Evolutionary conservation across 352 stramenopile genomes (phyloP), one percentile per base, ranked within the genome.

Genomic region (Pythium periplocum): DNA sequence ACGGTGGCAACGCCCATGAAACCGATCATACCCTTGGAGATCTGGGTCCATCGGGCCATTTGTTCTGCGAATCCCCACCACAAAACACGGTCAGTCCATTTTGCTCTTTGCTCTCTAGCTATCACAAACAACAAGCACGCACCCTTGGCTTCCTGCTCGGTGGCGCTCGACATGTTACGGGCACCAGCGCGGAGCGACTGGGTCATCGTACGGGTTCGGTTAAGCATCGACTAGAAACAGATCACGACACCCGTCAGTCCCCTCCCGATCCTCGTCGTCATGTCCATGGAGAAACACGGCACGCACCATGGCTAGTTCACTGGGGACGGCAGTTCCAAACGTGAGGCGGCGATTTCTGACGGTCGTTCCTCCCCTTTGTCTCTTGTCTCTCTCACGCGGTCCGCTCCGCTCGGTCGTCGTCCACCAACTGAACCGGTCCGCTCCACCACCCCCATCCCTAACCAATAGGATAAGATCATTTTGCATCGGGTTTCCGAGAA

Each of bases 21-120:
- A 17, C 56, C 79, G 42, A 94, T 88, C 78, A 90, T 90, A 53
- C 66, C 81, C 76, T 90, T 87, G 17, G 84, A 94, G 66, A 94
- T 92, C 45, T 82, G 75, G 44, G 56, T 91, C 84, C 84, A 94
- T 66, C 76, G 78, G 59, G 73, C 58, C 84, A 94, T 92, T 73
- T 94, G 84, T 46, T 88, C 78, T 85, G 62, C 35, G 37, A 11
- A 41, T 7, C 35, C n/a, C 31, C 44, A 48, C 10, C n/a, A 26
- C 17, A 26, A 26, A 26, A 26, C 17, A 26, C 17, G 17, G 17
- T 26, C 17, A 26, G 17, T 26, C 17, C 17, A 26, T 26, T 26
- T 26, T 26, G 17, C 17, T 26, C 17, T 26, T 26, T 26, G 17
- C 17, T 26, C 17, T 26, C 17, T 26, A 26, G 17, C 17, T 26